Conservation (phyloP, 2,329 filamentous ascomycete genomes). For the Stagonosporopsis tanaceti region DNA sequence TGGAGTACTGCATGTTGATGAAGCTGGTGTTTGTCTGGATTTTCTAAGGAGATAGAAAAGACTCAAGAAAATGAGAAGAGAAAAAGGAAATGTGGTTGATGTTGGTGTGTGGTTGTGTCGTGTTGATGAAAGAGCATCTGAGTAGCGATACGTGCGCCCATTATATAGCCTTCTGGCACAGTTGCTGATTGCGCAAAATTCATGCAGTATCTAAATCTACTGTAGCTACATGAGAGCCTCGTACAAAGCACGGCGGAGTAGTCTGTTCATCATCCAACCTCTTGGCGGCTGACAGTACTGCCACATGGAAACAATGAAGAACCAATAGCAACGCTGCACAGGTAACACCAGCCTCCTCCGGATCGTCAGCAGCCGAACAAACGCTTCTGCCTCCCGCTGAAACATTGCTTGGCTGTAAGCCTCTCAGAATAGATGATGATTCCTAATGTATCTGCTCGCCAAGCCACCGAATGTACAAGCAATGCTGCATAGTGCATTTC, state of each 20-base stretch:
- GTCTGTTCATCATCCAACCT: not conserved
- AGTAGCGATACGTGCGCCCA: not conserved
- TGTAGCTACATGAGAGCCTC: not conserved
- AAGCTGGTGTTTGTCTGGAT: not conserved
- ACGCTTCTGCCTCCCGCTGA: not conserved
- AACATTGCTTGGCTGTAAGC: conserved; percentile 6
- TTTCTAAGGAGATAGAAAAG: conserved; percentile 4
- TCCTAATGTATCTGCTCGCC: not conserved
- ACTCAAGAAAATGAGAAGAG: not conserved
- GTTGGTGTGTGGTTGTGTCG: conserved; percentile 1
- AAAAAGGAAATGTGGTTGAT: not conserved
- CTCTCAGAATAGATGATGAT: conserved; percentile 10
- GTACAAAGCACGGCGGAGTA: conserved; percentile 6
- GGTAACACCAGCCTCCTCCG: conserved; percentile 4
- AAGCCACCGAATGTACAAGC: not conserved
- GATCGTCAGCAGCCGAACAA: conserved; percentile 16
- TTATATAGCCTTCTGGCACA: not conserved
- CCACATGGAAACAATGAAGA: not conserved
- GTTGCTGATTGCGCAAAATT: not conserved
- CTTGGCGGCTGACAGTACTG: conserved; percentile 11
- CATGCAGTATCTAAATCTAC: not conserved
- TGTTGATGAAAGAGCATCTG: not conserved
- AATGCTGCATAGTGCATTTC: not conserved
- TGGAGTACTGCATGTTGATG: conserved; percentile 25
- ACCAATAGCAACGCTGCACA: not conserved